Base-by-base conservation (phyloP, 2,329 filamentous ascomycete species). In the Xylaria digitata region DNA sequence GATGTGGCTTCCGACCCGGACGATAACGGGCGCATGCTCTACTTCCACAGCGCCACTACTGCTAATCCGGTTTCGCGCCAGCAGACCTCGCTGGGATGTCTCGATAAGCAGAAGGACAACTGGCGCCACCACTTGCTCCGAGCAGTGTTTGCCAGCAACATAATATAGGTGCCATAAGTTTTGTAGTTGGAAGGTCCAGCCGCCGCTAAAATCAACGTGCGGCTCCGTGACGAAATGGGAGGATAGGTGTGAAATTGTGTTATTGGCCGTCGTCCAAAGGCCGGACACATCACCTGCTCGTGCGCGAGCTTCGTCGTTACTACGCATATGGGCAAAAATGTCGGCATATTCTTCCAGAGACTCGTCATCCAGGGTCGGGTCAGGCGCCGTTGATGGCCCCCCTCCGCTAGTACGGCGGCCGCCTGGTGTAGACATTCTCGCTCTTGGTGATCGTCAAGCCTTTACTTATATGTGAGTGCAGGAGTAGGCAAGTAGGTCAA, bases 131-230 rank as follows among this genome's bases (percentile, higher is more conserved):
- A 45, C 19, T 5, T 63, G 56, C 48, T 71, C 67, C 21, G 45
- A 43, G 32, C 69, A 71, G 54, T 70, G n/a, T 23, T 69, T 68
- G 2, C 67, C 69, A 17, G 69, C 52, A 26, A 72, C 71, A 40
- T 71, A 72, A 42, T 71, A 72, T 17, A 72, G 60, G 37, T 72
- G 71, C 71, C 71, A 72, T 37, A 72, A 55, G 59, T 72, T 70
- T 45, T 70, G 69, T 11, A 72, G 67, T 50, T 72, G 71, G 48
- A 69, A 66, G 2, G 61, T 63, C 71, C 71, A 72, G 6, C 63
- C 65, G 42, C 65, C 64, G 55, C 61, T 68, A 49, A 72, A 71
- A 46, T 72, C 71, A 40, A 71, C 56, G 40, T 70, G 53, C 37
- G 71, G 71, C 42, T 70, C 67, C n/a, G 71, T 71, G 37, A 72